Base-by-base conservation (phyloP, 108 stramenopile species). In the Ochromonas danica region DNA sequence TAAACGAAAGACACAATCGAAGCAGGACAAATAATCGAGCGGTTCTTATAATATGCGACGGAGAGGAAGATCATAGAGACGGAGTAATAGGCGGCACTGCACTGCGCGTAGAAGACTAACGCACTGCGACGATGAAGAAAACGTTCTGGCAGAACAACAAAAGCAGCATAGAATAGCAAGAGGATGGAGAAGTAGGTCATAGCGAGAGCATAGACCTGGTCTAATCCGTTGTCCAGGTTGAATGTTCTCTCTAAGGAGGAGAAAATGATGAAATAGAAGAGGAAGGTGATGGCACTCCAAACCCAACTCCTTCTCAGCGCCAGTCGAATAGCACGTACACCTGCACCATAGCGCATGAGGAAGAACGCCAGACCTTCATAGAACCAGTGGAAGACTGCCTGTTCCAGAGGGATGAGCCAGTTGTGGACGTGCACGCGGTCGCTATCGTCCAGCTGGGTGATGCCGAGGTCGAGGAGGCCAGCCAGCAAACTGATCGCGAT, bases 331-430 rank as follows among this genome's bases (percentile, higher is more conserved):
- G 72, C 72, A 14, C n/a, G 17, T 3, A 57, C 28, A 35, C 72
- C 72, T 75, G 72, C 25, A 75, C 72, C 72, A 36, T 75, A 75
- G 6, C 51, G 36, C 72, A 75, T 75, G 10, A 75, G 51, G 41
- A 75, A 75, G 38, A 75, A 75, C 28, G 72, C 72, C 31, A 75
- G 31, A 33, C 72, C 72, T 36, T 75, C 72, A 33, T 60, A 57
- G 40, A 75, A 36, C 40, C 25, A 30, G 51, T 75, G 72, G 31
- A 30, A 57, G n/a, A 75, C 6, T 6, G 14, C 72, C 6, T 17
- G 17, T 75, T 75, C n/a, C 3, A 75, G 3, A 14, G 63, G 63
- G 25, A 67, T 36, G 6, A 31, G 25, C 63, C 63, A 67, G 6
- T 31, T 67, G 31, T 67, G 6, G 17, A 33, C 35, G 6, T 3